Evolutionary conservation across 192 early-diverging fungal genomes (phyloP), one percentile per base, ranked within the genome.

Genomic region (Backusella sp.): DNA sequence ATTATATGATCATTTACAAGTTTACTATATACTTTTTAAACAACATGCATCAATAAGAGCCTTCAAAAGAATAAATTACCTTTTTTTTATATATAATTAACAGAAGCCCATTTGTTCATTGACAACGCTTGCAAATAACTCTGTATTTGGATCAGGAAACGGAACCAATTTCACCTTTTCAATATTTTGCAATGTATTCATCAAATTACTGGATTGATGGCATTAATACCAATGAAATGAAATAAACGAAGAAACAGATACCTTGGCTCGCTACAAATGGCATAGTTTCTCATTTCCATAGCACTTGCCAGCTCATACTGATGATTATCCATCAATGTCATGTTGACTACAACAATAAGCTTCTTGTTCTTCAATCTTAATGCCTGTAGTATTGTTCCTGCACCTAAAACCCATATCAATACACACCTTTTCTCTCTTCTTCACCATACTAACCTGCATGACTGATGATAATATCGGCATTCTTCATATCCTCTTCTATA

Each of bases 371-470:
- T 68, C 46, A 88, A 73, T 34, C 91, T 85, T 37, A 93, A 81
- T 2, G 90, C 87, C 72, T 98, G 95, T 46, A 98, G 86, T 26
- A 98, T 94, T 1, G 93, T 93, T 17, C 96, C 96, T 4, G 96
- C 87, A 5, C 96, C 87, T 90, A 17, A 30, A 8, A 72, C 11
- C 19, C 2, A 19, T 6, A 46, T 46, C 14, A 49, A 30, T 32
- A 30, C 11, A 26, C 2, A 46, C 3, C 19, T 15, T 53, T 26
- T 14, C 28, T 35, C 1, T 28, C 9, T 49, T 12, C 26, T 28
- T 62, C 4, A 28, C 6, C 34, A 14, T 9, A 19, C 17, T 83
- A 88, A 88, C 89, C 96, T 9, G 91, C 94, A 80, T 96, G 94
- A 59, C 94, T 91, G 36, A 98, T 91, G 35, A 98, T 86, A 44